These are phyloP conservation scores for Pilaira anomala DNA, from an alignment of 192 early-diverging fungal genomes.

Conservation along the genomic window DNA sequence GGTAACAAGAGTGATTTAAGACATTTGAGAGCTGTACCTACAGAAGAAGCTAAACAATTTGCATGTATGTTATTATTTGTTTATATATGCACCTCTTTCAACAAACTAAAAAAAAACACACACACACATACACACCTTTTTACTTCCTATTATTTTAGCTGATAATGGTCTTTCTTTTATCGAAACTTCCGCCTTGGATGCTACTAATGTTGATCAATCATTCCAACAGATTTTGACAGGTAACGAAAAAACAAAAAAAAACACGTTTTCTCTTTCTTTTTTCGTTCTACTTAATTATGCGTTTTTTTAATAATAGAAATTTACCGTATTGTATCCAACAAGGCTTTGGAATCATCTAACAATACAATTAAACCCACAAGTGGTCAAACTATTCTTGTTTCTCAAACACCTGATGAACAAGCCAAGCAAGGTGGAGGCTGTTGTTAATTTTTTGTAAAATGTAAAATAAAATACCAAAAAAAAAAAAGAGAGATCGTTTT, in stretches of 20 bases:
- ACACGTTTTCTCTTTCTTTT: neutral
- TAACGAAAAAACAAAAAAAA: slow-evolving; percentile 43
- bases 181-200: slow-evolving; percentile 96
- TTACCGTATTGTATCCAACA: slow-evolving; percentile 96
- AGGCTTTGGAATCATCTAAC: slow-evolving; percentile 80
- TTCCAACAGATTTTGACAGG: slow-evolving; percentile 95
- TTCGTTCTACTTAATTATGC: neutral
- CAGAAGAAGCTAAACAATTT: slow-evolving; percentile 97
- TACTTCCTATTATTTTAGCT: slow-evolving; percentile 33
- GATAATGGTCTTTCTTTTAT: slow-evolving; percentile 95
- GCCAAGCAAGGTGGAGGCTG: slow-evolving; percentile 61
- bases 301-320: slow-evolving; percentile 61
- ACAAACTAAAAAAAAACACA: neutral
- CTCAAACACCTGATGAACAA: slow-evolving; percentile 55
- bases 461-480: slow-evolving; percentile 1
- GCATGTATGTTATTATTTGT: slow-evolving; percentile 54
- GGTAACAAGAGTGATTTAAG: slow-evolving; percentile 99
- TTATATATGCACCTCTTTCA: neutral
- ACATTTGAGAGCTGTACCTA: slow-evolving; percentile 91
- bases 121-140: neutral
- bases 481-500: too few relatives aligned
- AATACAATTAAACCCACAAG: slow-evolving; percentile 66
- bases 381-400: slow-evolving; percentile 70
- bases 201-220: slow-evolving; percentile 92
- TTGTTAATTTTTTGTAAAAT: slow-evolving; percentile 50